Percentiles rank a stretch among this genome's conserved stretches.
phyloP scores from a whole-genome alignment of 1,284 basidiomycete species.

The Cronartium ribicola region DNA sequence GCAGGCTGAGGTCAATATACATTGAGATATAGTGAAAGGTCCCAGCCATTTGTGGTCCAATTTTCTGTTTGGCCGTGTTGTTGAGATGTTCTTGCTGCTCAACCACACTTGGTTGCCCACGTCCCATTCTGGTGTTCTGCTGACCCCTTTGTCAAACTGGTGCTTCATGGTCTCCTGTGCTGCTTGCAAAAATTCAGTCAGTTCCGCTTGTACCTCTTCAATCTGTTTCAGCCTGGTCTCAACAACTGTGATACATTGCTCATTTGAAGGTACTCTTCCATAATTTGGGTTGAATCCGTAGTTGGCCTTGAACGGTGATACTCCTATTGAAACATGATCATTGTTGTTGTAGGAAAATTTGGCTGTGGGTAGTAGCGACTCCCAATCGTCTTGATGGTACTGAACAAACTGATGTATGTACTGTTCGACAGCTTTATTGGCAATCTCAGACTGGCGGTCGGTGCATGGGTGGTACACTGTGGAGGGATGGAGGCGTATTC shows the following conservation, averaged over 20 bases:
- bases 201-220: neutral
- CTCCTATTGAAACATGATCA: neutral
- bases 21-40: no score
- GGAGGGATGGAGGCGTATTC: neutral
- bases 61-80: no score
- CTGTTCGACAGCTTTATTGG: neutral
- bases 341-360: conserved; percentile 13
- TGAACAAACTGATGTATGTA: neutral
- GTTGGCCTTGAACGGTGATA: conserved; percentile 9
- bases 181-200: neutral
- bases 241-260: neutral
- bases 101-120: neutral
- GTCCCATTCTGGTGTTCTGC: neutral
- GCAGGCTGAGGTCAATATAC: no score
- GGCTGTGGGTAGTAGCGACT: neutral
- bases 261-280: neutral
- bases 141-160: neutral
- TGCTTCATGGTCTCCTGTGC: conserved; percentile 4
- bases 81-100: neutral
- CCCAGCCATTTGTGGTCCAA: no score
- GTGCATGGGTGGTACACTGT: neutral
- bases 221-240: neutral
- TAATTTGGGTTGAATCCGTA: neutral
- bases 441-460: neutral
- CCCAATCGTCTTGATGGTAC: no score